Evolutionary conservation across 2,329 filamentous ascomycete species (phyloP).

Genomic region (Colletotrichum karsti): DNA sequence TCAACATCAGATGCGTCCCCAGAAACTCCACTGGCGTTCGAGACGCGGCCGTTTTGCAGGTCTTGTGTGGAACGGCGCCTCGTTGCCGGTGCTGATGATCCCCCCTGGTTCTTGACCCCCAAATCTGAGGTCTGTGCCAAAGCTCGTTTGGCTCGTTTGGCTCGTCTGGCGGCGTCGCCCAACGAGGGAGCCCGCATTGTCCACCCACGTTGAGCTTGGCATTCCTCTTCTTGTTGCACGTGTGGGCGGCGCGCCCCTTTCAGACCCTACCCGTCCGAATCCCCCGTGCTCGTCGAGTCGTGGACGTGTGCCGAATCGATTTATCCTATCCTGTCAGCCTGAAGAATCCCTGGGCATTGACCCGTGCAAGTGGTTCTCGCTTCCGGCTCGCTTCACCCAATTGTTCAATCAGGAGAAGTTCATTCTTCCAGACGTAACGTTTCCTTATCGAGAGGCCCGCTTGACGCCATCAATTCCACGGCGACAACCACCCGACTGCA

Average conservation of each 20-base stretch:
- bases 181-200: background rate
- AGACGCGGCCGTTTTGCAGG: background rate
- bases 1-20: conserved; percentile 6
- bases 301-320: no score
- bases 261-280: background rate
- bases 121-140: background rate
- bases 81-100: background rate
- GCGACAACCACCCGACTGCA: background rate
- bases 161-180: background rate
- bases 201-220: background rate
- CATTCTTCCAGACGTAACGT: background rate
- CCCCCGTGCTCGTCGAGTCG: background rate
- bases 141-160: background rate
- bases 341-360: background rate
- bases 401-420: background rate
- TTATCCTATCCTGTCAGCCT: no score
- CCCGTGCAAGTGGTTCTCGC: background rate
- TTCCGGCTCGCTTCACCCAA: background rate
- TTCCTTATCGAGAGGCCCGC: conserved; percentile 1
- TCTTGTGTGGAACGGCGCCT: background rate
- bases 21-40: background rate
- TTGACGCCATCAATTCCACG: conserved; percentile 11
- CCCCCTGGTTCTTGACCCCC: background rate
- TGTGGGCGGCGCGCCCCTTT: background rate
- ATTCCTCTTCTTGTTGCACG: background rate